A percentile compares a stretch with the other conserved stretches of the same genome.
Evolutionary conservation across 208 protist genomes (phyloP).

Genomic region (Crithidia mellificae): DNA sequence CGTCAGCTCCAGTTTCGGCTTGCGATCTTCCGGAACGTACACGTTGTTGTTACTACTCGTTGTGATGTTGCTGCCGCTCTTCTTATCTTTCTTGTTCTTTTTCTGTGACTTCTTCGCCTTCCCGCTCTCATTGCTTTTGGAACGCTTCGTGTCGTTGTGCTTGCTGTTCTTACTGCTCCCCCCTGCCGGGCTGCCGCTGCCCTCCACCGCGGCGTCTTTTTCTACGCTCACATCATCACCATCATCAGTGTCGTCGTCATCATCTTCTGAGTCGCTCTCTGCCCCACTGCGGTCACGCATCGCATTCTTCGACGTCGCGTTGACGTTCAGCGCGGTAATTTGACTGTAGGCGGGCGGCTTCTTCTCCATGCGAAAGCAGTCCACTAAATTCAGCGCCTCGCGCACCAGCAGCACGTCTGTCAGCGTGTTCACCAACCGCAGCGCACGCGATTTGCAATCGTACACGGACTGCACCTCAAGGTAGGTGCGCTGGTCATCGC

Average conservation of each 20-base stretch:
- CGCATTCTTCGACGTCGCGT: neutral
- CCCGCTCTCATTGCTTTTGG: neutral
- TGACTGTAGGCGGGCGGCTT: constrained; percentile 24
- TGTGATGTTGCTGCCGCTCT: neutral
- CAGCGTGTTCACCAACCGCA: constrained; percentile 39
- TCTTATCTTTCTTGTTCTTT: neutral
- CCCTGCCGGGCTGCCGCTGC: neutral
- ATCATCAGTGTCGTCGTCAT: too few relatives aligned
- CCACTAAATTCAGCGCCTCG: constrained; percentile 36
- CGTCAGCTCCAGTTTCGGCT: constrained; percentile 4
- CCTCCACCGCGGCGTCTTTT: neutral
- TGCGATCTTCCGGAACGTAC: constrained; percentile 10
- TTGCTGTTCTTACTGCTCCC: neutral
- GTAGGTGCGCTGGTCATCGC: constrained; percentile 24
- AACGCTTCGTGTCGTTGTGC: neutral
- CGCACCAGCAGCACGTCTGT: constrained; percentile 39
- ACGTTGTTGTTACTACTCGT: neutral
- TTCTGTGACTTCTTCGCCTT: too few relatives aligned
- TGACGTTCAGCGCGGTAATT: constrained; percentile 25
- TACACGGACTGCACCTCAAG: constrained; percentile 41
- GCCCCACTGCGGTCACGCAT: constrained; percentile 3
- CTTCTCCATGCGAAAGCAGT: constrained; percentile 29
- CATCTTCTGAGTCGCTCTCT: neutral
- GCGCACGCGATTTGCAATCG: constrained; percentile 38
- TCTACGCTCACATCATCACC: constrained; percentile 5